Conservation (phyloP, 2,329 filamentous ascomycete species). For the Nothopassalora personata region DNA sequence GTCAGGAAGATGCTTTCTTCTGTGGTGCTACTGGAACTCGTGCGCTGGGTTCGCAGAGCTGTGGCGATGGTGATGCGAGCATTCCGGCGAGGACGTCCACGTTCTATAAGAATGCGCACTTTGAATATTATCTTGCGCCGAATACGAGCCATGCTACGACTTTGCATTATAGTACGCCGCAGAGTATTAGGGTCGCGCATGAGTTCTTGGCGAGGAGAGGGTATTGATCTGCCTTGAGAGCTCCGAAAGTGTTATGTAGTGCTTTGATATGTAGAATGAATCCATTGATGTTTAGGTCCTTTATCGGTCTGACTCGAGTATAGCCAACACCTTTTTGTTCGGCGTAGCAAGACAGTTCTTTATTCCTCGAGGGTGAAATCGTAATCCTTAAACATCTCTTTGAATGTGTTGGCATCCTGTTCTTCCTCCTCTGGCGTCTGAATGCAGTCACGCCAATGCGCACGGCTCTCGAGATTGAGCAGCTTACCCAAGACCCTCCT, state of each 20-base stretch:
- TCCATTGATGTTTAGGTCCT: no score
- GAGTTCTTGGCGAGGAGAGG: constrained; percentile 14
- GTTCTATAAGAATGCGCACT: constrained; percentile 16
- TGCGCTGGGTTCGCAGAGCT: constrained; percentile 14
- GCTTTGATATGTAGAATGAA: no score
- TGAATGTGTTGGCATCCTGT: constrained; percentile 71
- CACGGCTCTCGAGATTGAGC: constrained; percentile 69
- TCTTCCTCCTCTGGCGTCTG: constrained; percentile 75
- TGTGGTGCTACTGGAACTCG: constrained; percentile 17
- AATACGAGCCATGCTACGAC: constrained; percentile 20
- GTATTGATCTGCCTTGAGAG: constrained; percentile 1
- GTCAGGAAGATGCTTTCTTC: constrained; percentile 19
- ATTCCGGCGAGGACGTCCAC: constrained; percentile 14
- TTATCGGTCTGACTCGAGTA: background rate
- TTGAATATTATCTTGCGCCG: constrained; percentile 12
- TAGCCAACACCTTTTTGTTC: background rate
- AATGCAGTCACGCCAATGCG: constrained; percentile 77
- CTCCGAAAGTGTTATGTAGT: no score
- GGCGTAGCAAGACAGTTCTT: background rate
- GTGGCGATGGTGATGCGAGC: constrained; percentile 11
- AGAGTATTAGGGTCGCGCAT: constrained; percentile 13
- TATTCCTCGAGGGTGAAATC: constrained; percentile 61
- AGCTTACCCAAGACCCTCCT: constrained; percentile 84
- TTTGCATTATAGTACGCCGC: constrained; percentile 12
- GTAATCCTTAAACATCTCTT: constrained; percentile 74